Percentiles rank a stretch among this genome's conserved stretches.
Conservation (phyloP, 805 yeast genomes). For the Lachancea dasiensis region DNA sequence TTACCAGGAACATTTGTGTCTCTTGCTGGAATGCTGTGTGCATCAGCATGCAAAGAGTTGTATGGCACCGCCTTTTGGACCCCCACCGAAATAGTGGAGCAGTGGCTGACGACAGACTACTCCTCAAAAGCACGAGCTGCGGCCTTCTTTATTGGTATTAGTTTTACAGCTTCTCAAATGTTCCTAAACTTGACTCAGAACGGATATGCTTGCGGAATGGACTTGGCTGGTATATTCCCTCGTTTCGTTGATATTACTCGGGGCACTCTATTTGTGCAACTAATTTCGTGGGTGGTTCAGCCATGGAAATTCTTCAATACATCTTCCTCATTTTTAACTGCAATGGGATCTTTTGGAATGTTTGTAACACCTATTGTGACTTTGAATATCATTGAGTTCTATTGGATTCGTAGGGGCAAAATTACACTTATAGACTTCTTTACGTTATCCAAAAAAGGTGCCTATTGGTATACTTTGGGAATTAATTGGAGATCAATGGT, state of each 20-base stretch:
- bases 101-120: conserved; percentile 37
- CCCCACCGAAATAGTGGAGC: conserved; percentile 35
- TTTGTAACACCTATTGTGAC: conserved; percentile 36
- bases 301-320: conserved; percentile 39
- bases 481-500: conserved; percentile 16
- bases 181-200: conserved; percentile 35
- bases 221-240: conserved; percentile 33
- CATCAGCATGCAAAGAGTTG: conserved; percentile 31
- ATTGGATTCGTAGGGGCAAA: conserved; percentile 29
- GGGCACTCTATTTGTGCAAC: conserved; percentile 34
- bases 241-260: conserved; percentile 32
- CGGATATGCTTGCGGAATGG: conserved; percentile 38
- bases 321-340: conserved; percentile 32
- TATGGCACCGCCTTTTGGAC: conserved; percentile 36
- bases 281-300: conserved; percentile 35
- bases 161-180: conserved; percentile 34
- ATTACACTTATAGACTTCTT: conserved; percentile 34
- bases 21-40: conserved; percentile 36
- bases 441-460: conserved; percentile 20
- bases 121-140: conserved; percentile 36
- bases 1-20: conserved; percentile 37
- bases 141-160: conserved; percentile 36
- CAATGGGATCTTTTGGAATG: conserved; percentile 37
- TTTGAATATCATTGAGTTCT: conserved; percentile 34
- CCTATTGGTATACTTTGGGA: conserved; percentile 21